phyloP scores from a whole-genome alignment of 805 yeast species.

The Jamesozyma hellenica region DNA sequence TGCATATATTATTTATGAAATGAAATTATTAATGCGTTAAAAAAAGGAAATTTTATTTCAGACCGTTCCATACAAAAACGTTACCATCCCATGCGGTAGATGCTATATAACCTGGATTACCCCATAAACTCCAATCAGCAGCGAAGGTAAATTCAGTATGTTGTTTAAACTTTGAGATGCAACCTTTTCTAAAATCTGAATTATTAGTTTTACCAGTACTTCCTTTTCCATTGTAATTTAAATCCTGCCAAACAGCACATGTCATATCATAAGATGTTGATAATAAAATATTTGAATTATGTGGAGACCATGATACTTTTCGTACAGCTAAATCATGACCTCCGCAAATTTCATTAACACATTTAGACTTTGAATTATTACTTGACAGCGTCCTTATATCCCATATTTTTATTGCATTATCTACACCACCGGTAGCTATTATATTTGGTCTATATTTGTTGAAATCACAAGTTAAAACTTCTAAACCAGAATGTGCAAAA shows the following conservation, averaged over 20 bases:
- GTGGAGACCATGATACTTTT: slow-evolving; percentile 83
- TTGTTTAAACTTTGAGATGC: slow-evolving; percentile 46
- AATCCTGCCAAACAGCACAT: slow-evolving; percentile 74
- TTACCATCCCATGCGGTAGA: slow-evolving; percentile 96
- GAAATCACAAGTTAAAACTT: slow-evolving; percentile 75
- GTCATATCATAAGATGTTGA: slow-evolving; percentile 91
- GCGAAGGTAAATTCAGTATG: slow-evolving; percentile 90
- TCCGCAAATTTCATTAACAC: slow-evolving; percentile 74
- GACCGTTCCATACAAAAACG: slow-evolving; percentile 78
- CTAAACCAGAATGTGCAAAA: slow-evolving; percentile 72
- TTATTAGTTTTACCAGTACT: slow-evolving; percentile 36
- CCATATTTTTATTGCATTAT: slow-evolving; percentile 76
- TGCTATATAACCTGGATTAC: slow-evolving; percentile 90
- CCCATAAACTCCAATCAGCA: slow-evolving; percentile 95
- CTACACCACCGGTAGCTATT: slow-evolving; percentile 88
- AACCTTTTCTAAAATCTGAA: slow-evolving; percentile 38
- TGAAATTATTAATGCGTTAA: slow-evolving; percentile 32
- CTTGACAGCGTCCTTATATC: slow-evolving; percentile 54
- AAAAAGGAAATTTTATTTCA: slow-evolving; percentile 27
- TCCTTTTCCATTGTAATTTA: slow-evolving; percentile 47
- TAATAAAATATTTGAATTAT: slow-evolving; percentile 55
- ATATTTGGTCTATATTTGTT: slow-evolving; percentile 76
- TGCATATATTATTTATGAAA: no score
- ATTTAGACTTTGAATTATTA: slow-evolving; percentile 2
- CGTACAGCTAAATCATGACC: slow-evolving; percentile 79